Percentiles rank a stretch among this genome's conserved stretches.
Evolutionary conservation across 345 rosid genomes (phyloP).

Genomic region (Psidium guajava): DNA sequence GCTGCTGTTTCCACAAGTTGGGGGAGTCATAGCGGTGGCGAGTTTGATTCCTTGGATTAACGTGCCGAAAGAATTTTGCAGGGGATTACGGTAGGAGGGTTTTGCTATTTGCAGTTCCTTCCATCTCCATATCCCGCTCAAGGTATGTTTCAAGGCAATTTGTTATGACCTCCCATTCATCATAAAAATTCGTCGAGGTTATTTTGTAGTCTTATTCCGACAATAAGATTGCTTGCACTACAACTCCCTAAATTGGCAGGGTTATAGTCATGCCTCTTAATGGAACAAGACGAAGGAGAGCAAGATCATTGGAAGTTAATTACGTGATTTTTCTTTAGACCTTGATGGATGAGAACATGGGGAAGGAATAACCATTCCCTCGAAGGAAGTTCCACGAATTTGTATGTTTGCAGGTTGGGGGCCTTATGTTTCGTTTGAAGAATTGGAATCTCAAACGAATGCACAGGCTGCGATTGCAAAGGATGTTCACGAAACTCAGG

Average conservation of each 20-base stretch:
- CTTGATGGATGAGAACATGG: not conserved
- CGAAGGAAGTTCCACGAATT: not conserved
- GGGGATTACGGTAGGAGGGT: not conserved
- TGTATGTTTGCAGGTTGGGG: not conserved
- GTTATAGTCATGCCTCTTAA: not conserved
- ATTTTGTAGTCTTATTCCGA: not conserved
- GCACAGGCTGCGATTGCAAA: not conserved
- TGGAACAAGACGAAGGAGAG: not conserved
- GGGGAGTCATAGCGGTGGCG: not conserved
- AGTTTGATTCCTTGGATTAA: not conserved
- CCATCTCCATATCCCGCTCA: conserved; percentile 4
- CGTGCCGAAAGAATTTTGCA: not conserved
- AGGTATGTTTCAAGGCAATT: not conserved
- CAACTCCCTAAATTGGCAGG: not conserved
- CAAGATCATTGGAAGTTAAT: not conserved
- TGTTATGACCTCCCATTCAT: not conserved
- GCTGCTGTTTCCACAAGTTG: not conserved
- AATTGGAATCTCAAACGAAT: not conserved
- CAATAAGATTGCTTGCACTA: not conserved
- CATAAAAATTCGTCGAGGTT: not conserved
- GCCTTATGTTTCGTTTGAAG: not conserved
- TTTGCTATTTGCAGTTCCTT: conserved; percentile 9
- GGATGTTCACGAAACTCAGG: not conserved
- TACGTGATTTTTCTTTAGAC: not conserved
- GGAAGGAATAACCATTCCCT: not conserved